Evolutionary conservation across 139 green algal species (phyloP).

Genomic region (Asterochloris sp.): DNA sequence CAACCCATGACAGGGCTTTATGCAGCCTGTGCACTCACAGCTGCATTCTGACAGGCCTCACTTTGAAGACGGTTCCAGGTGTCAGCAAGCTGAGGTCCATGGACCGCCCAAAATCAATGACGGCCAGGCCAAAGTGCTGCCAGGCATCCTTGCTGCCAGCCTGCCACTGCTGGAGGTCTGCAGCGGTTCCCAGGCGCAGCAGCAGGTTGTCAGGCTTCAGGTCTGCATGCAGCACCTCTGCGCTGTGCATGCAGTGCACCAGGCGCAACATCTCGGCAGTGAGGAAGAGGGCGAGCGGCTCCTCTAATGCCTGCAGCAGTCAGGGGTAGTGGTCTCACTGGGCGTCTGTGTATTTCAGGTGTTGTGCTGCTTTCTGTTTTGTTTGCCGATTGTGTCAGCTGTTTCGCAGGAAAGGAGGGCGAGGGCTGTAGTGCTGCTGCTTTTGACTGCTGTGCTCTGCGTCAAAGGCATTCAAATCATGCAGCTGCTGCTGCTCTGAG

Average conservation of each 20-base stretch:
- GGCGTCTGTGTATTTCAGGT: background rate
- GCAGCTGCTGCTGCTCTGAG: no score
- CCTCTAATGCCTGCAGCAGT: slow-evolving; percentile 24
- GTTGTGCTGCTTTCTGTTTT: no score
- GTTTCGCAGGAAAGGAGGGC: no score
- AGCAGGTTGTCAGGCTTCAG: slow-evolving; percentile 54
- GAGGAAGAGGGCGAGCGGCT: slow-evolving; percentile 27
- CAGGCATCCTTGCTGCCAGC: background rate
- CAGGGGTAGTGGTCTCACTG: background rate
- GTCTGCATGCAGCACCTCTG: slow-evolving; percentile 35
- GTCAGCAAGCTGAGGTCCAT: slow-evolving; percentile 50
- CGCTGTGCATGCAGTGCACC: slow-evolving; percentile 12
- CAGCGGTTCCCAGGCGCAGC: slow-evolving; percentile 21
- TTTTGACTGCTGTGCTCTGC: no score
- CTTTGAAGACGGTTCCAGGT: slow-evolving; percentile 23
- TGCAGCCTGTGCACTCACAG: no score
- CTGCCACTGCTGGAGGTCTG: slow-evolving; percentile 10
- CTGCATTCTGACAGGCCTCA: background rate
- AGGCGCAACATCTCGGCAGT: slow-evolving; percentile 25
- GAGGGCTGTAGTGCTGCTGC: no score
- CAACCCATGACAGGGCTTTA: no score
- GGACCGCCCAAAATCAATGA: slow-evolving; percentile 52
- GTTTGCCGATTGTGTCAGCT: no score
- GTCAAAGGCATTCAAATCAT: no score
- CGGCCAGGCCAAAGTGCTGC: slow-evolving; percentile 16